These are phyloP conservation scores for Phytopythium mirpurense DNA, from an alignment of 352 stramenopile species.

Conservation along the genomic window DNA sequence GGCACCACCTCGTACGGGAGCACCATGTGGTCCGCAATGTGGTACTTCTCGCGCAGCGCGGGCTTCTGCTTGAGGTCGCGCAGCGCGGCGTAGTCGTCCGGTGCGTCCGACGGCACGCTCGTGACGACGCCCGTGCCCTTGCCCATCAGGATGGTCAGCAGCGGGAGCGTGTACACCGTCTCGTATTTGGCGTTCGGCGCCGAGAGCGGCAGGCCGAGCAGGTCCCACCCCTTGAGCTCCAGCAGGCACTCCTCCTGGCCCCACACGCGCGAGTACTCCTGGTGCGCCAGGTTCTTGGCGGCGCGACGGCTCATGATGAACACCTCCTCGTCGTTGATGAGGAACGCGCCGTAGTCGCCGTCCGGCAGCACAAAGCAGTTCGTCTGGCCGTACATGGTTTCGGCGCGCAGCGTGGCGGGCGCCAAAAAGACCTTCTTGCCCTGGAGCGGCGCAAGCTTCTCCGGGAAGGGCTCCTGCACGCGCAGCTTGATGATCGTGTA, in stretches of 20 bases:
- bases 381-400: constrained; percentile 99
- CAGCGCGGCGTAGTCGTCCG: constrained; percentile 99
- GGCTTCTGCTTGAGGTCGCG: constrained; percentile 98
- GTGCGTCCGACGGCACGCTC: constrained; percentile 97
- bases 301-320: constrained; percentile 94
- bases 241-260: constrained; percentile 86
- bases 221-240: constrained; percentile 94
- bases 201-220: constrained; percentile 94
- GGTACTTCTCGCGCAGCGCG: constrained; percentile 97
- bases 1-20: constrained; percentile 97
- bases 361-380: constrained; percentile 99
- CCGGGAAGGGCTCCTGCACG: constrained; percentile 78
- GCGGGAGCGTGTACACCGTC: constrained; percentile 98
- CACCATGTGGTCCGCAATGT: constrained; percentile 98
- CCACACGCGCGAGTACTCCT: constrained; percentile 89
- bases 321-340: constrained; percentile 93
- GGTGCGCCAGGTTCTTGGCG: constrained; percentile 94
- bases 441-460: constrained; percentile 66
- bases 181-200: constrained; percentile 96
- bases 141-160: constrained; percentile 99
- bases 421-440: constrained; percentile 96
- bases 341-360: constrained; percentile 98
- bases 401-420: constrained; percentile 96
- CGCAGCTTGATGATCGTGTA: constrained; percentile 99
- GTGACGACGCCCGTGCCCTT: constrained; percentile 99